Percentiles rank a stretch among this genome's conserved stretches.
phyloP scores from a whole-genome alignment of 2,329 filamentous ascomycete genomes.

The Penicillium italicum region DNA sequence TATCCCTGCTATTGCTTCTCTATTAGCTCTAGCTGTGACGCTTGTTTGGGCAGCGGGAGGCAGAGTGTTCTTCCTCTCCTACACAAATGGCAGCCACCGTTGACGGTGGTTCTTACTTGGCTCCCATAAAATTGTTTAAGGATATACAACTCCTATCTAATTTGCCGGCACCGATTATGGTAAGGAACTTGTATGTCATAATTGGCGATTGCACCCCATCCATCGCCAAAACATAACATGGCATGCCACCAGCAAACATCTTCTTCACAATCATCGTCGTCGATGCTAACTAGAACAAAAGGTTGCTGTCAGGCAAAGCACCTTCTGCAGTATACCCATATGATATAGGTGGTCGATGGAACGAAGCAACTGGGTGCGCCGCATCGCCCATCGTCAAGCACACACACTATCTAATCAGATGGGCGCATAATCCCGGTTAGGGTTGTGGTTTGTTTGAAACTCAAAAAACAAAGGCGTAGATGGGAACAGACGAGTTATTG shows the following conservation, averaged over 20 bases:
- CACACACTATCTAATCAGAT: neutral
- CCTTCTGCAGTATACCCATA: neutral
- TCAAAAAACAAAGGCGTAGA: too few species aligned
- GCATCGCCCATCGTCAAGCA: constrained; percentile 1
- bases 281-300: neutral
- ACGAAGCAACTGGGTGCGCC: constrained; percentile 16
- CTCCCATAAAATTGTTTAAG: too few species aligned
- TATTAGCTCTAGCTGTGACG: neutral
- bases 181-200: too few species aligned
- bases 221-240: too few species aligned
- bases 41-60: neutral
- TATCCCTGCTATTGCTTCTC: neutral
- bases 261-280: neutral
- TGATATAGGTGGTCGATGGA: constrained; percentile 16
- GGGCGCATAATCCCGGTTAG: neutral
- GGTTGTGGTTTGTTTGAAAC: neutral
- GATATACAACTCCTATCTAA: too few species aligned
- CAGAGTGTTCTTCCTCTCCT: neutral
- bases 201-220: too few species aligned
- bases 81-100: neutral
- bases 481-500: neutral
- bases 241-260: neutral
- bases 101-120: too few species aligned
- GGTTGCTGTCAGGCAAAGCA: neutral
- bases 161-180: too few species aligned